Percentiles rank a stretch among this genome's conserved stretches.
These are phyloP conservation scores for Flueggea neowawraea DNA, from an alignment of 441 rosid genomes.

Conservation along the genomic window DNA sequence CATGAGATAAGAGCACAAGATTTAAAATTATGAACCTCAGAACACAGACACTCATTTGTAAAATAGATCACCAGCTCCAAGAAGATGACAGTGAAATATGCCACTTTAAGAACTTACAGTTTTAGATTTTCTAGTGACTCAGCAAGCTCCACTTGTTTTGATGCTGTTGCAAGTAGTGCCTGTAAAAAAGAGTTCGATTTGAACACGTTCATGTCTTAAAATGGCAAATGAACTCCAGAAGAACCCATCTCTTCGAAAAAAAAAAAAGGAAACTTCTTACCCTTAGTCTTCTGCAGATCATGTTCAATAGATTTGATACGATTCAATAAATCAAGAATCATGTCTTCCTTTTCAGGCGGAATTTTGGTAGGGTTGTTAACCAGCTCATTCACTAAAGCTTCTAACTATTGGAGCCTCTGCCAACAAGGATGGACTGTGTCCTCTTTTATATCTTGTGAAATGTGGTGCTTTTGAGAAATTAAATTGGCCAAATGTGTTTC, in stretches of 20 bases:
- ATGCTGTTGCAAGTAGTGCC: conserved; percentile 88
- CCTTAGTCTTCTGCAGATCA: conserved; percentile 88
- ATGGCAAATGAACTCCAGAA: neutral
- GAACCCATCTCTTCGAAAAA: neutral
- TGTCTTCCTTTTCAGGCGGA: conserved; percentile 88
- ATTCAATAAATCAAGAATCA: conserved; percentile 77
- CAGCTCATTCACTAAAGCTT: conserved; percentile 66
- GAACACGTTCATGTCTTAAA: neutral
- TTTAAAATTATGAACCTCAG: too few relatives aligned
- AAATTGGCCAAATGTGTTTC: conserved; percentile 33
- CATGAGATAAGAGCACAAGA: too few relatives aligned
- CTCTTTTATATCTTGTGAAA: conserved; percentile 40
- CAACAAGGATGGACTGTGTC: conserved; percentile 68
- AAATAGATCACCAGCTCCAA: too few relatives aligned
- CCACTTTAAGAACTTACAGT: conserved; percentile 44
- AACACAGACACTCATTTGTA: too few relatives aligned
- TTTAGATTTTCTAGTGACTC: conserved; percentile 76
- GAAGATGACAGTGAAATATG: too few relatives aligned
- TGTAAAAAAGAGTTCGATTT: conserved; percentile 25
- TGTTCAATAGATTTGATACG: conserved; percentile 83
- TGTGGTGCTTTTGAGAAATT: conserved; percentile 30
- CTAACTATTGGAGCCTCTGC: conserved; percentile 85
- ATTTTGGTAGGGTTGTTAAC: conserved; percentile 59
- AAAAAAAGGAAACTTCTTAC: conserved; percentile 25
- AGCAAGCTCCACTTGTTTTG: conserved; percentile 91